phyloP scores from a whole-genome alignment of 1,284 basidiomycete species.

The Phellinidium pouzarii region DNA sequence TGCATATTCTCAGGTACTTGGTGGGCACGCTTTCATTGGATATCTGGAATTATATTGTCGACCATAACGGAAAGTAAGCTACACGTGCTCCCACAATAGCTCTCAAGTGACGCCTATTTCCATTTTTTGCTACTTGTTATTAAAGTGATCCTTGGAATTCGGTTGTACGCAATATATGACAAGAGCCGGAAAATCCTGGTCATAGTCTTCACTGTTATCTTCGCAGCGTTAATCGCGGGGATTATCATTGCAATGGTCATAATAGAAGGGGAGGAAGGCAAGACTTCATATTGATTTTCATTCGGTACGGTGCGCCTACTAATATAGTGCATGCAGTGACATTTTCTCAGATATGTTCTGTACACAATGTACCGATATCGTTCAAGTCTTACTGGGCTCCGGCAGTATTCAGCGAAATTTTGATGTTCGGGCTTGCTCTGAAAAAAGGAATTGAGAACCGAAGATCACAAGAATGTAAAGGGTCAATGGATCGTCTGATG shows the following conservation, averaged over 20 bases:
- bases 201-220: background rate
- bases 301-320: background rate
- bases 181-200: background rate
- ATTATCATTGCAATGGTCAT: background rate
- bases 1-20: background rate
- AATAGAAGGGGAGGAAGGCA: background rate
- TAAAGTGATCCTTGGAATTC: background rate
- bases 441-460: background rate
- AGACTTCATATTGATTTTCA: background rate
- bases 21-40: background rate
- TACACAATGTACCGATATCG: background rate
- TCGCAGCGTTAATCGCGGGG: background rate
- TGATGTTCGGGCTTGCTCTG: background rate
- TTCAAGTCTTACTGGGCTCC: background rate
- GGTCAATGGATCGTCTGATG: background rate
- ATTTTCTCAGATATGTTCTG: background rate
- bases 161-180: slow-evolving; percentile 3
- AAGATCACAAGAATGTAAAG: background rate
- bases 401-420: background rate
- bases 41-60: background rate
- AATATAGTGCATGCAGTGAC: background rate
- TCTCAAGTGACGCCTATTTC: background rate
- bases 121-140: background rate
- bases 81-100: background rate
- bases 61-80: background rate